Base-by-base conservation (phyloP, 495 filamentous ascomycete species). In the Daldinia vernicosa region DNA sequence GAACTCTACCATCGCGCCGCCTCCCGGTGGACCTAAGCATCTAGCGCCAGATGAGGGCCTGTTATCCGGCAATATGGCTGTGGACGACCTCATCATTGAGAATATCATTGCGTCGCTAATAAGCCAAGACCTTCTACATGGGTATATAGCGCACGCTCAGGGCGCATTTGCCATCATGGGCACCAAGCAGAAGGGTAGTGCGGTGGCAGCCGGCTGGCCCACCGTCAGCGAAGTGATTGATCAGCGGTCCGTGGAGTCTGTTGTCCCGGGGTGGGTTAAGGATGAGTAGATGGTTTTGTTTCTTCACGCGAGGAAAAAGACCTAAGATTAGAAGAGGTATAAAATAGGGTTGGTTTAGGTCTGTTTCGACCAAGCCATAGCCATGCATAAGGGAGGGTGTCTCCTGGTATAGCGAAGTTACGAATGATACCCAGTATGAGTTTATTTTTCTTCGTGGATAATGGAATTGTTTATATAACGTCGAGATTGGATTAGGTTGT, bases 101-200 rank as follows among this genome's bases (percentile, higher is more conserved):
- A 87, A 85, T 2, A 88, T 93, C 3, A 82, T 96, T 9, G 86
- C 91, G 0, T 91, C 90, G 1, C 82, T 98, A 6, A 85, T 97
- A 15, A 89, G 90, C 28, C 93, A 97, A 77, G 91, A 90, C 7
- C 82, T 98, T n/a, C 84, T 98, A 56, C 89, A 90, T 62, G 95
- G 95, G 5, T 99, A 94, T 70, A 85, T 98, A 24, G 92, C 92
- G 11, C 92, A 95, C 71, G 81, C 85, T 33, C 89, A 89, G 70
- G 85, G 83, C 28, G 88, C 89, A 19, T 96, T 97, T 67, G 94
- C 93, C 4, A 90, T 98, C 37, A 87, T 91, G 28, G 94, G 95
- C 6, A 88, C 92, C 15, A 92, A 91, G 74, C 80, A 85, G 56
- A 87, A 81, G 51, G 81, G 83, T n/a, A 82, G 82, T 32, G 77